Percentiles rank a stretch among this genome's conserved stretches.
These are phyloP conservation scores for Curvularia hawaiiensis DNA, from an alignment of 2,329 filamentous ascomycete genomes.

Conservation along the genomic window DNA sequence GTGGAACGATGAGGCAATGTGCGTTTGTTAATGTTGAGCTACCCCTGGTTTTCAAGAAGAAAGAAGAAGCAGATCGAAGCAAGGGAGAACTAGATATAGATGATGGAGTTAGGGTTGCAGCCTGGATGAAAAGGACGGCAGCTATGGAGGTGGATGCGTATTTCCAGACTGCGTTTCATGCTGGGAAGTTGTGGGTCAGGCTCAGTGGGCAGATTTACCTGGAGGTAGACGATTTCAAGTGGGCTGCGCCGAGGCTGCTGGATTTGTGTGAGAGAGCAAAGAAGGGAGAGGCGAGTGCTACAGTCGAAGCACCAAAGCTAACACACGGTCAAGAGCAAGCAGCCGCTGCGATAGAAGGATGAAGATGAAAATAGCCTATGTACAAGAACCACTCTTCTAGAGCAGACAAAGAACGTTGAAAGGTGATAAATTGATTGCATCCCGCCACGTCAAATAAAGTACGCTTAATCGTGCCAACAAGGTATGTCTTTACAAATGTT, in stretches of 20 bases:
- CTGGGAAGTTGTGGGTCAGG: not conserved
- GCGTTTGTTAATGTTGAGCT: not conserved
- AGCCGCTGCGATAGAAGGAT: not conserved
- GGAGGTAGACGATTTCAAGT: not conserved
- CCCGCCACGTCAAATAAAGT: too few species aligned
- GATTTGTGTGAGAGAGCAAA: not conserved
- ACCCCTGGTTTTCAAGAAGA: not conserved
- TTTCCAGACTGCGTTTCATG: not conserved
- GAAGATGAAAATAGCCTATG: not conserved
- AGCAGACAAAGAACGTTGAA: too few species aligned
- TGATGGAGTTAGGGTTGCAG: not conserved
- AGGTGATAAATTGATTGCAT: too few species aligned
- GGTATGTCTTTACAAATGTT: too few species aligned
- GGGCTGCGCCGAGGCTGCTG: not conserved
- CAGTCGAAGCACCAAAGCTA: not conserved
- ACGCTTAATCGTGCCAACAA: too few species aligned
- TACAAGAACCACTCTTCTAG: too few species aligned
- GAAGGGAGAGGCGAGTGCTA: not conserved
- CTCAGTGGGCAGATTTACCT: not conserved
- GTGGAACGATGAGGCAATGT: not conserved
- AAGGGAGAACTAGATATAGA: not conserved
- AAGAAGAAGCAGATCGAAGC: not conserved
- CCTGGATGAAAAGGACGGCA: not conserved
- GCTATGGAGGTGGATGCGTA: not conserved
- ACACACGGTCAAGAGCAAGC: not conserved